phyloP scores from a whole-genome alignment of 2,329 filamentous ascomycete genomes.

The Pseudogymnoascus sp. region DNA sequence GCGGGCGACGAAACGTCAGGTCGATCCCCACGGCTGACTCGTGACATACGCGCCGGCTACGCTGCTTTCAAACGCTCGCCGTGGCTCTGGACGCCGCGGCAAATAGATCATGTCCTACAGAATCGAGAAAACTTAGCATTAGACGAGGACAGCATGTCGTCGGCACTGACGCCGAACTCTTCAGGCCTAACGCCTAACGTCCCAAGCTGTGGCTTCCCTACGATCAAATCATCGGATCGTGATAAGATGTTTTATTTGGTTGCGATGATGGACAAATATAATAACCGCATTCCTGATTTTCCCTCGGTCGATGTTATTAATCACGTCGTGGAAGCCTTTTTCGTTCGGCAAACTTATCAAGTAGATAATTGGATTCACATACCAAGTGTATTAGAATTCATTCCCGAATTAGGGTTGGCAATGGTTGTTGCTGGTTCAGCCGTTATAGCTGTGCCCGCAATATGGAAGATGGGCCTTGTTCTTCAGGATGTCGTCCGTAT shows the following conservation, averaged over 20 bases:
- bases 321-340: slow-evolving; percentile 1
- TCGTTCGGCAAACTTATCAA: not conserved
- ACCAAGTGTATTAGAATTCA: not conserved
- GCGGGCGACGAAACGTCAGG: not conserved
- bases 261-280: not conserved
- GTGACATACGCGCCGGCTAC: slow-evolving; percentile 13
- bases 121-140: slow-evolving; percentile 15
- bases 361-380: not conserved
- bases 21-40: not conserved
- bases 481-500: not conserved
- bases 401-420: not conserved
- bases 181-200: not conserved
- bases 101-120: slow-evolving; percentile 13
- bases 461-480: slow-evolving; percentile 10
- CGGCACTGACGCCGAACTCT: slow-evolving; percentile 12
- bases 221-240: not conserved
- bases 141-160: slow-evolving; percentile 17
- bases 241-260: not conserved
- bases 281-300: not conserved
- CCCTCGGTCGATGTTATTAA: not conserved
- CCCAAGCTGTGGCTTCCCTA: not conserved
- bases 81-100: slow-evolving; percentile 17
- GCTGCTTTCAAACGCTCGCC: slow-evolving; percentile 19
- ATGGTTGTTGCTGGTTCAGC: not conserved
- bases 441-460: not conserved